A percentile compares a stretch with the other conserved stretches of the same genome.
Evolutionary conservation across 2,329 filamentous ascomycete species (phyloP).

Genomic region (Zymoseptoria passerinii): DNA sequence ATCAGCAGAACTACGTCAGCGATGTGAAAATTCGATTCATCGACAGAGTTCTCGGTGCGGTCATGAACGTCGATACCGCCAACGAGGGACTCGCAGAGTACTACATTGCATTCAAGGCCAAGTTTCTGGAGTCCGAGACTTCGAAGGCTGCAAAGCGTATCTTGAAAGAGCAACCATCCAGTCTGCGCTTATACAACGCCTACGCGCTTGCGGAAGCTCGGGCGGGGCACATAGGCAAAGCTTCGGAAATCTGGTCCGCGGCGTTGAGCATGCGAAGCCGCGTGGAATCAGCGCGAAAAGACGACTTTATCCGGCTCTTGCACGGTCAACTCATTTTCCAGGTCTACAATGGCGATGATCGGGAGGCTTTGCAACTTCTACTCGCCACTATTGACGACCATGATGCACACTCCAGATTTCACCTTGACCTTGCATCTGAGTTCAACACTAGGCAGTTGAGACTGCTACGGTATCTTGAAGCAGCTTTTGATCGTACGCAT

Average conservation of each 20-base stretch:
- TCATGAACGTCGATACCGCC: conserved; percentile 39
- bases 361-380: conserved; percentile 29
- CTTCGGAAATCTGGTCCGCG: conserved; percentile 57
- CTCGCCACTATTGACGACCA: conserved; percentile 22
- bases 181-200: conserved; percentile 64
- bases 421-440: neutral
- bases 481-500: conserved; percentile 49
- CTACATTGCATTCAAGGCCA: conserved; percentile 58
- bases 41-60: conserved; percentile 48
- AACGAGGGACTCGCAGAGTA: conserved; percentile 53
- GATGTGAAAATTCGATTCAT: conserved; percentile 18
- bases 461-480: conserved; percentile 45
- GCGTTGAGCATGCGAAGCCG: conserved; percentile 52
- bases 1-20: neutral
- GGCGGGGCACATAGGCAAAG: conserved; percentile 39
- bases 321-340: conserved; percentile 60
- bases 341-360: conserved; percentile 39
- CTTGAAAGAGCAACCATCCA: conserved; percentile 59
- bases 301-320: conserved; percentile 44
- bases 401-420: neutral
- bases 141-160: conserved; percentile 66
- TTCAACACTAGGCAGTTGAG: conserved; percentile 40
- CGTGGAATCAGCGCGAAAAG: conserved; percentile 30
- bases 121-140: conserved; percentile 44
- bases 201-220: conserved; percentile 64